Evolutionary conservation across 176 grass and related monocot species (phyloP), one percentile per base, ranked within the genome.

Genomic region (Areca catechu): DNA sequence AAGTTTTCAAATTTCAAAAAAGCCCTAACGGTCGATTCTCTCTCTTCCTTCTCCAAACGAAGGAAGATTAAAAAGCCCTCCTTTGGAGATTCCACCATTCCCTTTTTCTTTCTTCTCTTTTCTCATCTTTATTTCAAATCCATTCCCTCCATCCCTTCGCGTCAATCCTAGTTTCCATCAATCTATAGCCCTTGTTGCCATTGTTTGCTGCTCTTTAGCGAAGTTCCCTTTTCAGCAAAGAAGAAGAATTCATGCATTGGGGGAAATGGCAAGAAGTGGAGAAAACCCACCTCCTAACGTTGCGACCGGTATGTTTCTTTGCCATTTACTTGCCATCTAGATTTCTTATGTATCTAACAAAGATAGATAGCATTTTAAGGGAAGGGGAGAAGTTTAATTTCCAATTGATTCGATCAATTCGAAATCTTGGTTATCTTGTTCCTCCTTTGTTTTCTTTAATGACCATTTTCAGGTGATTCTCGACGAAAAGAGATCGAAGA

Each of bases 401-500:
- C 6, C 34, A 12, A 43, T 43, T 43, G 10, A 43, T 12, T 43
- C 6, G 34, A 43, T 43, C 34, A 43, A 12, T 61, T 2, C 17
- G n/a, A 4, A 25, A 54, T 20, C 12, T 16, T 30, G 22, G 1
- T 5, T 18, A 18, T 52, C 12, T 23, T 48, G 5, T 14, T 3
- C 4, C 4, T 15, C 50, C 20, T 52, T 6, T 12, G 17, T n/a
- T 12, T 50, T 7, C 55, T 57, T 15, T 56, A 47, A 3, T 1
- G 2, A 28, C 20, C 27, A 18, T 51, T 50, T 24, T 48, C 48
- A 51, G 72, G 53, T 22, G 5, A 12, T 49, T 23, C 24, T 20
- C 0, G 58, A 34, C 20, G 47, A 56, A 51, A 51, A 51, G 63
- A 34, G 56, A 71, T 52, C 2, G 68, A 64, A 69, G 83, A 72